Conservation (phyloP, 106 monocot genomes). For the Phalaenopsis aphrodite region DNA sequence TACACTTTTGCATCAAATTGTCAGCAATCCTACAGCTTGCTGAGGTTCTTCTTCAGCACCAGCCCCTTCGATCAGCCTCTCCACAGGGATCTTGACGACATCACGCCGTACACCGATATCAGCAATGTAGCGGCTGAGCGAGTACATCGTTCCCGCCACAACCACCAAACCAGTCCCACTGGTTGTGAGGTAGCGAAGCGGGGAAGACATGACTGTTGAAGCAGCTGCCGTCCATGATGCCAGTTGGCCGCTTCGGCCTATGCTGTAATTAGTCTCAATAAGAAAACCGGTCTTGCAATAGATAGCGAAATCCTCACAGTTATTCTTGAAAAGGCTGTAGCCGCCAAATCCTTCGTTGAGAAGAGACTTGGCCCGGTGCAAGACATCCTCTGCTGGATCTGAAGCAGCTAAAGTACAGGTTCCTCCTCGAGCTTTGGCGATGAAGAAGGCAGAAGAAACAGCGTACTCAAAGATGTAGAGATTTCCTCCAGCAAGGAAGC, state of each 20-base stretch:
- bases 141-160: constrained; percentile 53
- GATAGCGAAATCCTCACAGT: constrained; percentile 94
- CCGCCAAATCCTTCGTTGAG: constrained; percentile 62
- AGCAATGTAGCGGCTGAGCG: constrained; percentile 43
- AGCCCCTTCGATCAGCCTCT: constrained; percentile 26
- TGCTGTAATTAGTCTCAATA: constrained; percentile 31
- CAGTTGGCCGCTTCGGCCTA: constrained; percentile 68
- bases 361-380: constrained; percentile 68
- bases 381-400: constrained; percentile 33
- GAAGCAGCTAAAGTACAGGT: constrained; percentile 79
- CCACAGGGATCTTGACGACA: constrained; percentile 54
- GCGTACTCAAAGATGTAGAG: constrained; percentile 62
- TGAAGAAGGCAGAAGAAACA: constrained; percentile 56
- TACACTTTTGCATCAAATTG: not conserved
- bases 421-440: constrained; percentile 75
- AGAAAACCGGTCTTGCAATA: constrained; percentile 89
- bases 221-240: constrained; percentile 42
- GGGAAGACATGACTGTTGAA: constrained; percentile 40
- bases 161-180: constrained; percentile 31
- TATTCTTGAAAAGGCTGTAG: constrained; percentile 79
- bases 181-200: constrained; percentile 47
- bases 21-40: not conserved
- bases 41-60: not conserved
- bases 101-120: constrained; percentile 68
- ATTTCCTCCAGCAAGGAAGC: constrained; percentile 58